Evolutionary conservation across 164 flowering plant species (phyloP).

Genomic region (Stephania japonica): DNA sequence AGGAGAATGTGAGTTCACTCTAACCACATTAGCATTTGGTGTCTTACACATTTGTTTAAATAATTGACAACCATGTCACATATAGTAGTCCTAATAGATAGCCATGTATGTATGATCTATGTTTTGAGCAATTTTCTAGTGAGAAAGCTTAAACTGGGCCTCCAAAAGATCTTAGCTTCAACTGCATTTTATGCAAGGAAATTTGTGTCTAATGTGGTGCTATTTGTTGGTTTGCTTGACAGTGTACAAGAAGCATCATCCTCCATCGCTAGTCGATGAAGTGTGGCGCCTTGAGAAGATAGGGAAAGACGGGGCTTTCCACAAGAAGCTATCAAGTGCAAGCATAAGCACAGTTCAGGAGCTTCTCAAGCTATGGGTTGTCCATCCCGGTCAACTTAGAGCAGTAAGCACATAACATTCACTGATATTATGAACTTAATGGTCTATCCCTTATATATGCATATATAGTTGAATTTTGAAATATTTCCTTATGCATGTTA

Average conservation of each 20-base stretch:
- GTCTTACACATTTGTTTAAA: neutral
- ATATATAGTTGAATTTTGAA: too few relatives aligned
- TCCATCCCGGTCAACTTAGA: slow-evolving; percentile 35
- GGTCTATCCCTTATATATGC: too few relatives aligned
- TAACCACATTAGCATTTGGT: neutral
- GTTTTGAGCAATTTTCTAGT: neutral
- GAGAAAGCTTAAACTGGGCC: neutral
- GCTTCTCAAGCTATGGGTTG: slow-evolving; percentile 45
- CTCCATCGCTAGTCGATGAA: slow-evolving; percentile 60
- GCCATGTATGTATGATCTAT: too few relatives aligned
- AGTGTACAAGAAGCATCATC: slow-evolving; percentile 85
- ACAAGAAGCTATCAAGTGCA: slow-evolving; percentile 30
- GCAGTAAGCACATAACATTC: slow-evolving; percentile 25
- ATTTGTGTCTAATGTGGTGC: neutral
- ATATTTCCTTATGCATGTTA: too few relatives aligned
- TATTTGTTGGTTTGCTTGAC: slow-evolving; percentile 1
- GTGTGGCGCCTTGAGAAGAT: slow-evolving; percentile 88
- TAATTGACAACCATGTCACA: neutral
- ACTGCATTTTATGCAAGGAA: neutral
- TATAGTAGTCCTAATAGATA: neutral
- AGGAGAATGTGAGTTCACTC: slow-evolving; percentile 39
- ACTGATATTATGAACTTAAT: neutral
- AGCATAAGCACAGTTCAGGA: slow-evolving; percentile 59
- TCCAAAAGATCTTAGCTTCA: neutral
- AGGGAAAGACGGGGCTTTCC: slow-evolving; percentile 77